phyloP scores from a whole-genome alignment of 1,284 basidiomycete species.

The Heterobasidion irregulare region DNA sequence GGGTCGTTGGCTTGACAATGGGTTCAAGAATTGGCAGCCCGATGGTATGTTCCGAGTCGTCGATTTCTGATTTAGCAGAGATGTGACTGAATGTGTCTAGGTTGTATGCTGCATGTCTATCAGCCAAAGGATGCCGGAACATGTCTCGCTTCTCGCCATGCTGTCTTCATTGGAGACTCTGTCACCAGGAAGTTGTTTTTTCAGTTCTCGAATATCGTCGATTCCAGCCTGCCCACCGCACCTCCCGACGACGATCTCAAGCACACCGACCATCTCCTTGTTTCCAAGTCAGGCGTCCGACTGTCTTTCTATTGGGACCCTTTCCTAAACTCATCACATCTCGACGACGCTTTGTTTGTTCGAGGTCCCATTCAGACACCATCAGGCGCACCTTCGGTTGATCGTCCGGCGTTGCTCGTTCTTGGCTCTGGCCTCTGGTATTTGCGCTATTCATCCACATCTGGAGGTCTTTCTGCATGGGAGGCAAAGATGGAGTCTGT shows the following conservation, averaged over 20 bases:
- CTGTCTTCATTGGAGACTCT: slow-evolving; percentile 84
- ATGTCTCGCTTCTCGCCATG: slow-evolving; percentile 45
- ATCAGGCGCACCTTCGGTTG: not conserved
- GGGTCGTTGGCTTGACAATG: slow-evolving; percentile 74
- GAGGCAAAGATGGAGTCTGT: slow-evolving; percentile 61
- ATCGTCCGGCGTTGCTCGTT: slow-evolving; percentile 58
- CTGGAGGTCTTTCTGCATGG: slow-evolving; percentile 74
- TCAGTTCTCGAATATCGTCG: slow-evolving; percentile 54
- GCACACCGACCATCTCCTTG: slow-evolving; percentile 54
- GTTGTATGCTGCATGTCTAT: slow-evolving; percentile 71
- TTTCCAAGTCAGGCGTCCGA: slow-evolving; percentile 35
- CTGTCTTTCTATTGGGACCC: slow-evolving; percentile 77
- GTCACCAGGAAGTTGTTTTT: slow-evolving; percentile 76
- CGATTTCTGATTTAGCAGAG: not conserved
- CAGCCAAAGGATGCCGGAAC: slow-evolving; percentile 38
- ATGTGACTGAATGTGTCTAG: slow-evolving; percentile 25
- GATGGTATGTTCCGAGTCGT: slow-evolving; percentile 44
- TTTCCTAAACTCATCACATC: slow-evolving; percentile 65
- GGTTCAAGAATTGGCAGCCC: slow-evolving; percentile 74
- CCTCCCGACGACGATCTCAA: slow-evolving; percentile 52
- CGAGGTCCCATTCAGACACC: not conserved
- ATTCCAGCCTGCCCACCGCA: slow-evolving; percentile 44
- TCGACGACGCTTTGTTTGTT: slow-evolving; percentile 27
- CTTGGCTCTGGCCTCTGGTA: slow-evolving; percentile 86
- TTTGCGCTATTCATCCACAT: slow-evolving; percentile 58